Base-by-base conservation (phyloP, 768 basidiomycete species). In the Mycena polygramma region DNA sequence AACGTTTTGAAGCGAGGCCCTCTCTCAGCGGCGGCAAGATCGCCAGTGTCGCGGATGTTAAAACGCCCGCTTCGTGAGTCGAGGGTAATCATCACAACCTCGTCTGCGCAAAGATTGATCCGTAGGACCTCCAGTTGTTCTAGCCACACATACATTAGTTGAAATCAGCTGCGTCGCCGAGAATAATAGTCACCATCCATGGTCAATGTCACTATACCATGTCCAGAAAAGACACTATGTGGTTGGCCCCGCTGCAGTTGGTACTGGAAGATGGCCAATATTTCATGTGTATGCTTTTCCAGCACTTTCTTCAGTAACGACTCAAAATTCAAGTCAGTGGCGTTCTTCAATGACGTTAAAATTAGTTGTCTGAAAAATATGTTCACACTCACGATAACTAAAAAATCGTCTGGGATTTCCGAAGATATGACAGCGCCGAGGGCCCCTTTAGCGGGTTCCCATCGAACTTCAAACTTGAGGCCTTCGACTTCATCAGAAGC, bases 61-160 rank as follows among this genome's bases (percentile, higher is more conserved):
- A 97, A 81, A 41, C 90, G 88, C 8, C 96, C 96, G 0, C 93
- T 95, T 72, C 94, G 85, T 6, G 90, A 81, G 73, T 97, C 95
- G 48, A 97, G 88, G 5, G 91, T 90, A 55, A 97, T 86, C 26
- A 92, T 83, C 22, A 95, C 90, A 19, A 91, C 81, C 75, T 95
- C 92, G 69, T 93, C 92, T 2, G 90, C 90, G 73, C 92, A 94
- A 20, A 96, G 81, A 73, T 90, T 89, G 14, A 93, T 84, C 35
- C 86, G 90, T 53, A 96, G 84, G 39, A 89, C 88, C 71, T 87
- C 86, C 19, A 81, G 76, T 53, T 86, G 86, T 49, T 84, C 93
- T 93, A 70, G 48, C 58, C 37, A 10, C 30, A 66, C 24, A 49
- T 49, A 26, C 9, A 58, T 55, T 35, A 41, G 19, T 36, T n/a